Percentiles rank a stretch among this genome's conserved stretches.
phyloP scores from a whole-genome alignment of 768 basidiomycete species.

The Thelephora aurantiotincta region DNA sequence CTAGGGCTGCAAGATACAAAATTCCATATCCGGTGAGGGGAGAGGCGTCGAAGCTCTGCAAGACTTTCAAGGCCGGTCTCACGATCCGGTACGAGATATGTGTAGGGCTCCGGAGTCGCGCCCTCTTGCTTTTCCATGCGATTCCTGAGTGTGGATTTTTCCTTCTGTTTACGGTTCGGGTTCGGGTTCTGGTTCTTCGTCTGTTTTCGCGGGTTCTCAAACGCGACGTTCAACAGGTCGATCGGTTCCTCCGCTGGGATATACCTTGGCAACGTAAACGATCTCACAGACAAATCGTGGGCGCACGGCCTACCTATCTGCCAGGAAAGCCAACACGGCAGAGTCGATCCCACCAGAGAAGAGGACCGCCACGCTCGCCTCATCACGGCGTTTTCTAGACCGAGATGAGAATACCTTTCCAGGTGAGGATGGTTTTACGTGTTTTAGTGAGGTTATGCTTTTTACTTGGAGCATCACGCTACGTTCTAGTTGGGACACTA shows the following conservation, averaged over 20 bases:
- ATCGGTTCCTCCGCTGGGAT: constrained; percentile 69
- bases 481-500: constrained; percentile 40
- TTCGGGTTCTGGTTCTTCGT: constrained; percentile 35
- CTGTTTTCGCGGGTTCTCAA: constrained; percentile 85
- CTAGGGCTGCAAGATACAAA: constrained; percentile 38
- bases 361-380: constrained; percentile 63
- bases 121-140: not conserved
- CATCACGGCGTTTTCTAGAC: constrained; percentile 16
- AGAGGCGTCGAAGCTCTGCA: constrained; percentile 61
- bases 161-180: constrained; percentile 24
- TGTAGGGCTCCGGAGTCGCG: not conserved
- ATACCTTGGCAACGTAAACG: constrained; percentile 31
- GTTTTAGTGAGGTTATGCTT: constrained; percentile 44
- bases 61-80: constrained; percentile 66
- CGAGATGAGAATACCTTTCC: constrained; percentile 1
- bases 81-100: constrained; percentile 82
- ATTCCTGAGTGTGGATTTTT: constrained; percentile 7
- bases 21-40: constrained; percentile 77
- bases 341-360: constrained; percentile 98
- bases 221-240: constrained; percentile 86
- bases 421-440: constrained; percentile 8
- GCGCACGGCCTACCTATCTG: constrained; percentile 42
- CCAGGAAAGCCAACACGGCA: constrained; percentile 67
- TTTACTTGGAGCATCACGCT: constrained; percentile 59
- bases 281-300: not conserved